Evolutionary conservation across 2,329 filamentous ascomycete genomes (phyloP), one percentile per base, ranked within the genome.

Genomic region (Fusarium paranaense): DNA sequence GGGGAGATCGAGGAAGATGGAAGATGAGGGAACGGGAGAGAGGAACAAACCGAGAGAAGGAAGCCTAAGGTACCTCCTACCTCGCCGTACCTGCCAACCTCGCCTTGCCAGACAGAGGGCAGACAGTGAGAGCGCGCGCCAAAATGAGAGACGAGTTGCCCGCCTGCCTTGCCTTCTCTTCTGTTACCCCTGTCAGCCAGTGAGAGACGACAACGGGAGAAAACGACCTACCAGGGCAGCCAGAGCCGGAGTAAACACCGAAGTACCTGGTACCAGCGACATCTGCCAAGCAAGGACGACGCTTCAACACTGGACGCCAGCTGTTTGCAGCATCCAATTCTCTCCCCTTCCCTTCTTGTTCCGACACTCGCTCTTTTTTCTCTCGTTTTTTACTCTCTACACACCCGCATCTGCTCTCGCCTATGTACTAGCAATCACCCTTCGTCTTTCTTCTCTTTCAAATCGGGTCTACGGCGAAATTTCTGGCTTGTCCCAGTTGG

Each of bases 401-500:
- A 72, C 66, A 64, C 67, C 60, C 58, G 59, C 57, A n/a, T 61
- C 69, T 61, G 35, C 13, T 58, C 20, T 40, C 63, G 57, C 60
- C 45, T 45, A 27, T 25, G 14, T 47, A 33, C 47, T 58, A 42
- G 35, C 40, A 38, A 66, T 50, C 59, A 70, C 71, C 62, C 64
- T 62, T 68, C 52, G 57, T 60, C 25, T 66, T 63, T 54, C 60
- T 71, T 66, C 61, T 52, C 58, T 35, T 68, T 74, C 72, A 62
- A 74, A 77, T 80, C 75, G 74, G 76, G 75, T 72, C 67, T 77
- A 77, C 68, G 70, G 75, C 70, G 52, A 72, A 68, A 67, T 70
- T 61, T 70, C 64, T 70, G 56, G 63, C 69, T 74, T 68, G 59
- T 72, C 65, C 64, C 65, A 68, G 69, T 71, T 70, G 60, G 61